Conservation (phyloP, 768 basidiomycete species). For the Auriscalpium orientale region DNA sequence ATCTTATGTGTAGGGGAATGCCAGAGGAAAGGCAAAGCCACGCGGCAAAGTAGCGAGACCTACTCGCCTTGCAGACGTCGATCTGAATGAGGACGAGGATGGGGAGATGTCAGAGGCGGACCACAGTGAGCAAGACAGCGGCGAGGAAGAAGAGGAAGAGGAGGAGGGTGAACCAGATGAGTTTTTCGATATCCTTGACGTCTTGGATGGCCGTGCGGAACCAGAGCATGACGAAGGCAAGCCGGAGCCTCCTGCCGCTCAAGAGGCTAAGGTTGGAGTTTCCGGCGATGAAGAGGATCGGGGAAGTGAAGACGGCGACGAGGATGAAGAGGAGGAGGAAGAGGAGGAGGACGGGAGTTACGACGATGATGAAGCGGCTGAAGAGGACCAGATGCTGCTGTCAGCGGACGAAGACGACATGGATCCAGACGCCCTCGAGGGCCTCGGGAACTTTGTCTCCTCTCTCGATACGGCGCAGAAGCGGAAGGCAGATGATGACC, state of each 20-base stretch:
- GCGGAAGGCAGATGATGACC: constrained; percentile 39
- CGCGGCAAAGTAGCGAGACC: constrained; percentile 16
- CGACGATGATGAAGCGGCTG: constrained; percentile 24
- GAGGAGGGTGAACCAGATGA: constrained; percentile 23
- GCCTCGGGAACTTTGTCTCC: constrained; percentile 67
- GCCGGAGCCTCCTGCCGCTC: constrained; percentile 14
- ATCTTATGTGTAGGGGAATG: constrained; percentile 14
- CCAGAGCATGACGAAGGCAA: constrained; percentile 24
- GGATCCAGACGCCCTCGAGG: constrained; percentile 53
- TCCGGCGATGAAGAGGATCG: constrained; percentile 23
- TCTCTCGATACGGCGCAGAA: constrained; percentile 60
- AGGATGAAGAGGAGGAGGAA: constrained; percentile 35
- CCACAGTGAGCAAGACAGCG: constrained; percentile 29
- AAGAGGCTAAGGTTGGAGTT: background rate
- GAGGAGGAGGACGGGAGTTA: constrained; percentile 19
- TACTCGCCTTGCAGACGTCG: constrained; percentile 42
- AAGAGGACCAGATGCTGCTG: constrained; percentile 24
- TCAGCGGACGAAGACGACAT: constrained; percentile 39
- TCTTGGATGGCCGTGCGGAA: constrained; percentile 18
- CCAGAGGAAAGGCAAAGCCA: constrained; percentile 20
- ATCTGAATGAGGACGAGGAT: constrained; percentile 52
- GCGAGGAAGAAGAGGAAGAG: constrained; percentile 28
- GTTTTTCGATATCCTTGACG: constrained; percentile 19
- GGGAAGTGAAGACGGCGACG: constrained; percentile 29
- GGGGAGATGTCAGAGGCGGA: constrained; percentile 24